Evolutionary conservation across 179 eudicot genomes (phyloP).

Genomic region (Camellia oleifera): DNA sequence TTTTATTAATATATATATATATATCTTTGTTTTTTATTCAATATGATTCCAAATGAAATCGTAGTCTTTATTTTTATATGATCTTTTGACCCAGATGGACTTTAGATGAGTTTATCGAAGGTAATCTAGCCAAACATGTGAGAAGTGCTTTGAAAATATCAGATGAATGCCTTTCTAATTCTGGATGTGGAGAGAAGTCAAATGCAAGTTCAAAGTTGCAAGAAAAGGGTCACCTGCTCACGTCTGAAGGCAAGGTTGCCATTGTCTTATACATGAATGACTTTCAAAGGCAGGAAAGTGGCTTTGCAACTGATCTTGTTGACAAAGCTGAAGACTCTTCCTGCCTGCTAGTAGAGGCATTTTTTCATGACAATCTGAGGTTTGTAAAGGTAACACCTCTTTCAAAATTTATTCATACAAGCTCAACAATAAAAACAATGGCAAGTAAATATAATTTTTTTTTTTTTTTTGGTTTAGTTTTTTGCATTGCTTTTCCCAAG

Average conservation of each 20-base stretch:
- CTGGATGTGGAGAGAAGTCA: constrained; percentile 29
- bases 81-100: constrained; percentile 33
- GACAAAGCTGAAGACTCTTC: constrained; percentile 27
- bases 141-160: constrained; percentile 42
- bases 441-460: neutral
- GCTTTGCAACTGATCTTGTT: constrained; percentile 23
- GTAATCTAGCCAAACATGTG: constrained; percentile 26
- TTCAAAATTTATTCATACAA: neutral
- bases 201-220: constrained; percentile 36
- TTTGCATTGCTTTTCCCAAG: neutral
- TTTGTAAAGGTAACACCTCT: constrained; percentile 34
- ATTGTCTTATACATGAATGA: constrained; percentile 42
- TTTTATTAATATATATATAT: too few relatives aligned
- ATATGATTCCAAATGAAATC: neutral
- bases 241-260: constrained; percentile 72
- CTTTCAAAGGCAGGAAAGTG: constrained; percentile 18
- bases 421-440: neutral
- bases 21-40: neutral
- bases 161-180: constrained; percentile 29
- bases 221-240: constrained; percentile 47
- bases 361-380: constrained; percentile 35
- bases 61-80: neutral
- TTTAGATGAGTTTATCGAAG: constrained; percentile 28
- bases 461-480: neutral
- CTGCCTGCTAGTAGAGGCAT: constrained; percentile 28